Percentiles rank a stretch among this genome's conserved stretches.
phyloP scores from a whole-genome alignment of 2,329 filamentous ascomycete genomes.

The Aspergillus sp. region DNA sequence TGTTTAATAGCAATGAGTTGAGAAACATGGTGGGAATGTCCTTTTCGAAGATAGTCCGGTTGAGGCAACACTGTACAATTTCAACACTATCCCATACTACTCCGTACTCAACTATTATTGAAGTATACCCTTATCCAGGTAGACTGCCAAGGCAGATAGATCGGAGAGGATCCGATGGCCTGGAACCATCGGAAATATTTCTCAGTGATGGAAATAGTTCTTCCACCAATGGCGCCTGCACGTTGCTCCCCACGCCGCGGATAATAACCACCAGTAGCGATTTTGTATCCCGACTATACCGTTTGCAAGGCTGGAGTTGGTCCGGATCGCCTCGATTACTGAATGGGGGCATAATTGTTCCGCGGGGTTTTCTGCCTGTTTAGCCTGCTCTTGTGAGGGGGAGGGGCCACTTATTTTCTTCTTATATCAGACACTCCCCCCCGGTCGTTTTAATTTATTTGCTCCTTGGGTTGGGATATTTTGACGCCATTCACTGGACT shows the following conservation, averaged over 20 bases:
- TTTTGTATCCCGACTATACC: constrained; percentile 1
- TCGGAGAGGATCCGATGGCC: constrained; percentile 10
- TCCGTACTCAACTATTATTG: neutral
- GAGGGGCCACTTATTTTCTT: neutral
- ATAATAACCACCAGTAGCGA: constrained; percentile 8
- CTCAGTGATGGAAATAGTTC: constrained; percentile 27
- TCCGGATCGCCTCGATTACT: constrained; percentile 3
- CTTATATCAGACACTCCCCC: neutral
- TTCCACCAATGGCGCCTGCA: constrained; percentile 25
- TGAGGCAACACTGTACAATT: neutral
- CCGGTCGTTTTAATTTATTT: neutral
- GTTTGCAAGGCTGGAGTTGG: neutral
- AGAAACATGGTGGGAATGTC: neutral
- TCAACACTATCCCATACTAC: neutral
- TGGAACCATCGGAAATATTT: constrained; percentile 1
- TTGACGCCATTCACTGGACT: neutral
- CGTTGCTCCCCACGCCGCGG: neutral
- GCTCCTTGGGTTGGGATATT: neutral
- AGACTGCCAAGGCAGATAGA: neutral
- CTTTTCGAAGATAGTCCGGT: neutral
- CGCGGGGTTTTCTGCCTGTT: constrained; percentile 10
- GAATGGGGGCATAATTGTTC: constrained; percentile 11
- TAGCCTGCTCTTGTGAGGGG: neutral
- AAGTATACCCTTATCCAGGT: neutral
- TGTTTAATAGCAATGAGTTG: neutral